Conservation (phyloP, 2,329 filamentous ascomycete species). For the Paracoccidioides brasiliensis region DNA sequence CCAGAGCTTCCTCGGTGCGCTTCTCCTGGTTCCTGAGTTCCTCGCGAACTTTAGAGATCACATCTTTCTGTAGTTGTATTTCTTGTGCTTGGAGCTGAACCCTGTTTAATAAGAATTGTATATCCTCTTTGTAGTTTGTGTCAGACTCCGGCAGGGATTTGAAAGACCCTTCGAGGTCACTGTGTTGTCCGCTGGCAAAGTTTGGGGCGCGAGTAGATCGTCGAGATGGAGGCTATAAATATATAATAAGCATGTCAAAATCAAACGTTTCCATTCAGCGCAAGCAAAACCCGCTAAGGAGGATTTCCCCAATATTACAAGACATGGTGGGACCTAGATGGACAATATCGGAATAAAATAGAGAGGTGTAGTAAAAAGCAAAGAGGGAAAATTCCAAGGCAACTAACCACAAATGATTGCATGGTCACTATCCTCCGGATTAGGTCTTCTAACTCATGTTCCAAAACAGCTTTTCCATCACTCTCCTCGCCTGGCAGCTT, state of each 20-base stretch:
- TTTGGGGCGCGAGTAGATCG: conserved; percentile 27
- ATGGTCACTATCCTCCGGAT: conserved; percentile 66
- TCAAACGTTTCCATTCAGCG: conserved; percentile 7
- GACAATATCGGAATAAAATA: background rate
- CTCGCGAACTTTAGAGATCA: conserved; percentile 72
- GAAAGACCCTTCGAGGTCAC: conserved; percentile 39
- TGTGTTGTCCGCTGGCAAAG: conserved; percentile 27
- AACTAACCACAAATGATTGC: conserved; percentile 57
- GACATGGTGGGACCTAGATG: background rate
- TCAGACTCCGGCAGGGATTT: conserved; percentile 35
- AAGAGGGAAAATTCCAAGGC: conserved; percentile 1
- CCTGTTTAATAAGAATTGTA: conserved; percentile 75
- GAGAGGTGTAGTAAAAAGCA: conserved; percentile 6
- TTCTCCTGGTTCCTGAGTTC: conserved; percentile 77
- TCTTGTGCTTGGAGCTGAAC: conserved; percentile 88
- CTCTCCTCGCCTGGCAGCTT: conserved; percentile 65
- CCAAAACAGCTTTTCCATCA: conserved; percentile 62
- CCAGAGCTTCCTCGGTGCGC: conserved; percentile 68
- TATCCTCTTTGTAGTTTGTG: conserved; percentile 64
- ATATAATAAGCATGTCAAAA: background rate
- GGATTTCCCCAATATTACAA: background rate
- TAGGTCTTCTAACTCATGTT: conserved; percentile 70
- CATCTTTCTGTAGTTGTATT: conserved; percentile 73
- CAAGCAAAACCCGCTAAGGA: background rate
- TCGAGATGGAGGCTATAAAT: conserved; percentile 25